A percentile compares a stretch with the other conserved stretches of the same genome.
These are phyloP conservation scores for Penicillium longicatenatum DNA, from an alignment of 495 filamentous ascomycete genomes.

Conservation along the genomic window DNA sequence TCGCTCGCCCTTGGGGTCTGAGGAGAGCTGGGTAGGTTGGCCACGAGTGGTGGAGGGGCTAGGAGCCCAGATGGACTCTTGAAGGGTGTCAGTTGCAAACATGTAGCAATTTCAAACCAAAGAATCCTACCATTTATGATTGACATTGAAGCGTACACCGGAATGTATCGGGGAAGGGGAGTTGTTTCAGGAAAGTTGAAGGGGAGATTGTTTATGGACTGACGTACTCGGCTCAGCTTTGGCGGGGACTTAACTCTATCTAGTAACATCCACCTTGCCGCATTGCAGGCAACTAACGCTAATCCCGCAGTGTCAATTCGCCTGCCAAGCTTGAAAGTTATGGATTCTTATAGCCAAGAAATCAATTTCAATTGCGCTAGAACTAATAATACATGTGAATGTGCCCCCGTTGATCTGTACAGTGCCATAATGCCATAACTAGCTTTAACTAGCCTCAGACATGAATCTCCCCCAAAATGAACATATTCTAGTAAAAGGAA, in stretches of 20 bases:
- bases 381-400: constrained; percentile 31
- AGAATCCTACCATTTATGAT: constrained; percentile 42
- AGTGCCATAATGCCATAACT: constrained; percentile 20
- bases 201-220: constrained; percentile 26
- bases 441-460: constrained; percentile 3
- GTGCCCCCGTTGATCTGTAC: constrained; percentile 21
- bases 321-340: neutral
- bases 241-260: constrained; percentile 18
- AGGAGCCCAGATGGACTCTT: constrained; percentile 74
- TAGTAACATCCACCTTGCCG: neutral
- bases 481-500: constrained; percentile 12
- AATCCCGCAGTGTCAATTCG: neutral
- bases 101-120: neutral
- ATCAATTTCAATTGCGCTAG: constrained; percentile 23
- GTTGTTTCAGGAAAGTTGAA: constrained; percentile 7
- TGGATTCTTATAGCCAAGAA: constrained; percentile 2
- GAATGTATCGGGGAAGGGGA: constrained; percentile 9
- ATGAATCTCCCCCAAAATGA: neutral
- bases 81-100: neutral
- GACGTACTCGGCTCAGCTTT: constrained; percentile 28
- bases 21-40: constrained; percentile 85
- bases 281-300: neutral
- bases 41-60: constrained; percentile 82
- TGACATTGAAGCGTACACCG: constrained; percentile 35
- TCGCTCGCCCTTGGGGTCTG: constrained; percentile 87